Evolutionary conservation across 148 eudicot genomes (phyloP).

Genomic region (Dianthus caryophyllus): DNA sequence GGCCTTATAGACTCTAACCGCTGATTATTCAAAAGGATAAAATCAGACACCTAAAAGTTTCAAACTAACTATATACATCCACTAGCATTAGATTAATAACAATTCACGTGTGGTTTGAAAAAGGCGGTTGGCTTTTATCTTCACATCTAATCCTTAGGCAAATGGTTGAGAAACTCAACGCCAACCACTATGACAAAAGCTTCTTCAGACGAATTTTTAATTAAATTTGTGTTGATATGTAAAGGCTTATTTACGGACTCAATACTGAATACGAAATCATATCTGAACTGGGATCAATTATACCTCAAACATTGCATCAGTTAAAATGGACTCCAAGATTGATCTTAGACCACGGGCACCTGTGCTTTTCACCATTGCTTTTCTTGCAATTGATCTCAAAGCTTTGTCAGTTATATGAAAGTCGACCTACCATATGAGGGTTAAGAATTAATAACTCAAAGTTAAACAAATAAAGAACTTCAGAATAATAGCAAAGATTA

Average conservation of each 20-base stretch:
- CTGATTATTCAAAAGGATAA: too few relatives aligned
- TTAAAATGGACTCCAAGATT: conserved; percentile 75
- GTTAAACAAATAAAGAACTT: background rate
- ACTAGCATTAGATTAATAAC: too few relatives aligned
- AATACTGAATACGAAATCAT: background rate
- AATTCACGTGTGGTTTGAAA: too few relatives aligned
- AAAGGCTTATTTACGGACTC: background rate
- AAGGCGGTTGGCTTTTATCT: too few relatives aligned
- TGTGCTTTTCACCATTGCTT: conserved; percentile 77
- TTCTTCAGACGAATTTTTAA: background rate
- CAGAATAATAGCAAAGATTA: background rate
- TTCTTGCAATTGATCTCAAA: conserved; percentile 70
- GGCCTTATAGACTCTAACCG: too few relatives aligned
- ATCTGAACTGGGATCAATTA: background rate
- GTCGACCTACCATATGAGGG: conserved; percentile 50
- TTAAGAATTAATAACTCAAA: background rate
- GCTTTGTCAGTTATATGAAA: conserved; percentile 77
- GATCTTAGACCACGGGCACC: conserved; percentile 96
- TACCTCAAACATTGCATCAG: conserved; percentile 96
- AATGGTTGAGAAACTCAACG: too few relatives aligned
- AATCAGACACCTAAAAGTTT: too few relatives aligned
- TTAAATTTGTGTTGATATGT: conserved; percentile 16
- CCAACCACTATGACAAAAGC: background rate
- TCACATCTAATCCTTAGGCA: background rate
- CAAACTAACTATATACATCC: too few relatives aligned